These are phyloP conservation scores for Kitagawia praeruptora DNA, from an alignment of 129 eudicot genomes.

Conservation along the genomic window DNA sequence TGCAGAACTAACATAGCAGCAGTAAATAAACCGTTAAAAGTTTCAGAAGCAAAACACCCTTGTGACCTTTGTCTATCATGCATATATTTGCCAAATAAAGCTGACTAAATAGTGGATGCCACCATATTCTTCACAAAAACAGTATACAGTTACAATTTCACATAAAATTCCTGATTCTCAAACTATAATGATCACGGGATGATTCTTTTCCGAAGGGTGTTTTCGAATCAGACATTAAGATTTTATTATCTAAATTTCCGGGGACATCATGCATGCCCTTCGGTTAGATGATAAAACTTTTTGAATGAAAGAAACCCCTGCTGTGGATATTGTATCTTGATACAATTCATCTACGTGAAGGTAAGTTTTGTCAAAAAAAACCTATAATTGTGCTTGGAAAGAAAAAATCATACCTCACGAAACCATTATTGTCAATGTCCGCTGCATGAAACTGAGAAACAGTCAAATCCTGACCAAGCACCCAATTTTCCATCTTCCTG, in stretches of 20 bases:
- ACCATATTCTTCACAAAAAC: not conserved
- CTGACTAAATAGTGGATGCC: not conserved
- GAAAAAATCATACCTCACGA: constrained; percentile 43
- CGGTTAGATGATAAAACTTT: too few species aligned
- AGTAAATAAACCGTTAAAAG: not conserved
- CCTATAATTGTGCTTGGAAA: not conserved
- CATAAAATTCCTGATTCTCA: not conserved
- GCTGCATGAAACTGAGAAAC: constrained; percentile 66
- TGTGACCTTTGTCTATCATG: not conserved
- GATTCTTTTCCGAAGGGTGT: too few species aligned
- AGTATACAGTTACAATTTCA: not conserved
- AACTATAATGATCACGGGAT: too few species aligned
- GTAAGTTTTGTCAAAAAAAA: not conserved
- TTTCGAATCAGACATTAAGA: too few species aligned
- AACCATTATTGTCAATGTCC: constrained; percentile 64
- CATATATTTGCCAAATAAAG: not conserved
- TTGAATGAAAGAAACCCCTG: too few species aligned
- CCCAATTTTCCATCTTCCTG: constrained; percentile 57
- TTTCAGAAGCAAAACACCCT: not conserved
- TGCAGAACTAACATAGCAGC: not conserved
- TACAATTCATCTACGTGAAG: too few species aligned
- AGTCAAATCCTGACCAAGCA: constrained; percentile 54
- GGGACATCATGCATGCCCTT: too few species aligned
- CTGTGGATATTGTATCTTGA: too few species aligned
- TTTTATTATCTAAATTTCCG: too few species aligned